Conservation (phyloP, 176 grass and related monocot genomes). For the Leersia perrieri region DNA sequence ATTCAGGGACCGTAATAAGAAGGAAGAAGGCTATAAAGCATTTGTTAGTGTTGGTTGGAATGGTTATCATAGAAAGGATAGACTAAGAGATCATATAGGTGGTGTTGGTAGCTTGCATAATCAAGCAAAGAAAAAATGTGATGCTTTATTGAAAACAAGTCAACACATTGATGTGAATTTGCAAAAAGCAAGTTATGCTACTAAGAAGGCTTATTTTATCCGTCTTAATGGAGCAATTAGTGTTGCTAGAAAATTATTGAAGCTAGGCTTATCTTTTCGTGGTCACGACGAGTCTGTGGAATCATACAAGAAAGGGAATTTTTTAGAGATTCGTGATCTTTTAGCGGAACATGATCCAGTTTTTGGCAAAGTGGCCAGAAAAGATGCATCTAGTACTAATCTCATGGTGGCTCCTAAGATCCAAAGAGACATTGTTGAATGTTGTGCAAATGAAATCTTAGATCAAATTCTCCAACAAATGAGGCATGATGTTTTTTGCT, state of each 20-base stretch:
- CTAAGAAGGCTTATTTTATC: neutral
- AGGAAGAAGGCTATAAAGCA: neutral
- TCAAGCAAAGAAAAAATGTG: neutral
- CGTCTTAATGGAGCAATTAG: neutral
- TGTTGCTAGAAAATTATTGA: neutral
- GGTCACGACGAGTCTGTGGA: no score
- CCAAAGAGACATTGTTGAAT: neutral
- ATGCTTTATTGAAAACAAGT: neutral
- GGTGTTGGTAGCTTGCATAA: neutral
- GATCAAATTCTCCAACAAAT: neutral
- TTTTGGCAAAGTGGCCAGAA: neutral
- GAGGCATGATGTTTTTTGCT: no score
- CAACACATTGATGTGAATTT: neutral
- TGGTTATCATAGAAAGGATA: neutral
- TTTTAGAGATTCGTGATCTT: neutral
- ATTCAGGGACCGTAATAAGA: neutral
- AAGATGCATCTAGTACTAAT: neutral
- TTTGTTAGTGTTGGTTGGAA: neutral
- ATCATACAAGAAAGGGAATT: no score
- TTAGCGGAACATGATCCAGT: neutral
- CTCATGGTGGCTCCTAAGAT: neutral
- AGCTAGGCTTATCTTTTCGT: no score
- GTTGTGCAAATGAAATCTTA: neutral
- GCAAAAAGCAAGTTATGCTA: neutral
- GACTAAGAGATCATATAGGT: neutral